Evolutionary conservation across 1,284 basidiomycete species (phyloP), one percentile per base, ranked within the genome.

Genomic region (Boletus semigastroideus): DNA sequence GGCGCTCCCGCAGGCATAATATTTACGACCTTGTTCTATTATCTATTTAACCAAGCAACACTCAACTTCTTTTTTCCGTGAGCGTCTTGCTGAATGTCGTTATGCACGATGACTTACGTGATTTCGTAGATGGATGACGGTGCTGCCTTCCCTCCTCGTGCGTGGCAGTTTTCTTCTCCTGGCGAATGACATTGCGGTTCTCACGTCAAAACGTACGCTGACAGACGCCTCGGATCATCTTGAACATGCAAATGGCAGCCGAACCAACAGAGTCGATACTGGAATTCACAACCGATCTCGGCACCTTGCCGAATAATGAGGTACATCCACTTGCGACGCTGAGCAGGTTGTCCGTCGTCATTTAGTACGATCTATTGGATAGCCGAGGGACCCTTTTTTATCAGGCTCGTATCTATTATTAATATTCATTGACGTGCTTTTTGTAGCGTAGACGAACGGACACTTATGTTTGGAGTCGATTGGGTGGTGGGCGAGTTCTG

Each of bases 31-130:
- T 20, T 13, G 1, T 16, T 64, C 11, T 64, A 51, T 22, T 7
- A 57, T 31, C 1, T 49, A 2, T 39, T 52, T 16, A 19, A 57
- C 30, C 46, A 37, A 5, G 45, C 16, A 10, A 8, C 52, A 28
- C 11, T 62, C 14, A 62, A 64, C 19, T 16, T 53, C 25, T 36
- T 66, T 19, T n/a, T 51, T 2, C 59, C 61, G 60, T 64, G n/a
- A 53, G 61, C 16, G 17, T 16, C 22, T 42, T 9, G 1, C 6
- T 37, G 31, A 11, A 20, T 28, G 31, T n/a, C 34, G 5, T 25
- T 9, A 17, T 17, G 38, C n/a, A 10, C 30, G 12, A 12, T 41
- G 4, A 7, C 31, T 49, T 27, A 54, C 31, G 6, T 12, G 4
- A 19, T n/a, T 22, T 20, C 10, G 17, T 17, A 64, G 63, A 46